Conservation (phyloP, 208 protist species). For the Wallacemonas sp. region DNA sequence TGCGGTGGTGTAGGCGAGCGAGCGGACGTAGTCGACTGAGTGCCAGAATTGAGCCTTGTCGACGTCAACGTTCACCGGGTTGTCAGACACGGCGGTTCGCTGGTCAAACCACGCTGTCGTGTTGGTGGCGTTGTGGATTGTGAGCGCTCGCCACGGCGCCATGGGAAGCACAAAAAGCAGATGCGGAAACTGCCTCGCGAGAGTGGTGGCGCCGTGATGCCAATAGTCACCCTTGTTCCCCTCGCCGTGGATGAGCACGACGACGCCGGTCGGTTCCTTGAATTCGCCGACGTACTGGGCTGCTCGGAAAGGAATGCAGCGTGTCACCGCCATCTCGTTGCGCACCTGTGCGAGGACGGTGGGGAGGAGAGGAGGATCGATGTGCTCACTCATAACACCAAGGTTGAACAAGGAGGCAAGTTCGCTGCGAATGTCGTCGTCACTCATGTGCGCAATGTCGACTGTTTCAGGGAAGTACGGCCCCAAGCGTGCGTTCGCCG, state of each 20-base stretch:
- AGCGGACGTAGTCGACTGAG: slow-evolving; percentile 73
- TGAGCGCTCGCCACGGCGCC: slow-evolving; percentile 75
- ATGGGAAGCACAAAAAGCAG: slow-evolving; percentile 91
- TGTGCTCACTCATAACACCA: too few species aligned
- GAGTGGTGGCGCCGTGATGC: slow-evolving; percentile 64
- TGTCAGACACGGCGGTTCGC: slow-evolving; percentile 30
- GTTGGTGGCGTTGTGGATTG: slow-evolving; percentile 84
- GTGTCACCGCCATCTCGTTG: slow-evolving; percentile 39
- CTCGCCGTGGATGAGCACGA: slow-evolving; percentile 91
- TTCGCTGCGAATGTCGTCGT: too few species aligned
- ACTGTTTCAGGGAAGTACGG: too few species aligned
- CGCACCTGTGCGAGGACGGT: slow-evolving; percentile 49
- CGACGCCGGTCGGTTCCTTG: slow-evolving; percentile 60
- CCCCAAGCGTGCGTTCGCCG: too few species aligned
- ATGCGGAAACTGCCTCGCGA: slow-evolving; percentile 65
- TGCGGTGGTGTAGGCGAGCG: slow-evolving; percentile 47
- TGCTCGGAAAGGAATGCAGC: slow-evolving; percentile 58
- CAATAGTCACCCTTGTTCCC: slow-evolving; percentile 89
- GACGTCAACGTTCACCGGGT: slow-evolving; percentile 22
- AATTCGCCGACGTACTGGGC: slow-evolving; percentile 68
- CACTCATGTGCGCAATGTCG: too few species aligned
- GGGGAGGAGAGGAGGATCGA: slow-evolving; percentile 66
- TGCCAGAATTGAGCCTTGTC: slow-evolving; percentile 38
- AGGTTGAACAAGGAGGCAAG: too few species aligned
- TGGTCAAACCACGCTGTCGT: slow-evolving; percentile 95